Evolutionary conservation across 305 asterid species (phyloP), one percentile per base, ranked within the genome.

Genomic region (Fraxinus angustifolia): DNA sequence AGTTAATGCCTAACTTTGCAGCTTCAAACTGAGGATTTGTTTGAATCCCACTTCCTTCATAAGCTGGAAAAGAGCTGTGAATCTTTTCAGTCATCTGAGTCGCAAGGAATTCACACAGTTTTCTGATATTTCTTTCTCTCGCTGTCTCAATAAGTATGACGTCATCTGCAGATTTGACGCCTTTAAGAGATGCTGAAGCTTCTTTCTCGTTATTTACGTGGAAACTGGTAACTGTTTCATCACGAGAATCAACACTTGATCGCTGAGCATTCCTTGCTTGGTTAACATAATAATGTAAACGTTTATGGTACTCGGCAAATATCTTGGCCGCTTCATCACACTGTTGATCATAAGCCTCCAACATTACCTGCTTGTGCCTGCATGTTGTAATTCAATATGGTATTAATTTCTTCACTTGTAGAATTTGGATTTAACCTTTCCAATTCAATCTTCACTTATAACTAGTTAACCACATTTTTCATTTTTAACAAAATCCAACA

Each of bases 321-420:
- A 96, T 91, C 85, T 91, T 96, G 35, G 95, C 94, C 17, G 35
- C 97, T 87, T 96, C 99, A 82, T 92, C 94, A 84, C 98, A 88
- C 78, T 92, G 99, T 82, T 91, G 96, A 82, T 92, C 98, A 89
- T 90, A 93, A 83, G 97, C 92, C 87, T 94, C 99, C 87, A 92
- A 83, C 93, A 93, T 91, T 78, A 91, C 97, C 84, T 92, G 96
- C 86, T 96, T 96, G 92, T 96, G 99, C 89, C 99, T 96, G 86
- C 73, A 89, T 58, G 67, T 31, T 26, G 80, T 77, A 77, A 83
- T 72, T 50, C 38, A 76, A 21, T 50, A 65, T 65, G 34, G 12
- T 58, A 73, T 83, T 34, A 85, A 35, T 84, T 77, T 36, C 73
- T 17, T 73, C 81, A 84, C 11, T 6, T 40, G 11, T 8, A 38